A percentile compares a stretch with the other conserved stretches of the same genome.
Evolutionary conservation across 2,329 filamentous ascomycete genomes (phyloP).

Genomic region (Basipetospora chlamydospora): DNA sequence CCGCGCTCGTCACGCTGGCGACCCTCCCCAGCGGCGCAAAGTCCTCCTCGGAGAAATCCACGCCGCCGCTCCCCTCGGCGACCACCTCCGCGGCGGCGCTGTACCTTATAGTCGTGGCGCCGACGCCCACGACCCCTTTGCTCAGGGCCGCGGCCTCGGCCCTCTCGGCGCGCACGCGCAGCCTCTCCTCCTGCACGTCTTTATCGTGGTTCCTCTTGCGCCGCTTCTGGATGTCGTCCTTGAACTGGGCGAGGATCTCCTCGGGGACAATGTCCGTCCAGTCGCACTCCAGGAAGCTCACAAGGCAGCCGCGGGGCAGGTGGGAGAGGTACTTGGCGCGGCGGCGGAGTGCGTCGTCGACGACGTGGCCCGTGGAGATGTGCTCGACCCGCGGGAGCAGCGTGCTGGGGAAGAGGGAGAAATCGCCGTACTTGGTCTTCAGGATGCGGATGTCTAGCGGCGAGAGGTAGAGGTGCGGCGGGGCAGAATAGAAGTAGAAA

Average conservation of each 20-base stretch:
- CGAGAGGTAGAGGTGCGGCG: constrained; percentile 79
- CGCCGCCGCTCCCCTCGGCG: constrained; percentile 28
- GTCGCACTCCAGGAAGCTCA: constrained; percentile 84
- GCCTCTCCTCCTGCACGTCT: constrained; percentile 72
- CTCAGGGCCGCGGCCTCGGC: constrained; percentile 58
- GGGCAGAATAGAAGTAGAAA: constrained; percentile 80
- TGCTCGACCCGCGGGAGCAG: constrained; percentile 79
- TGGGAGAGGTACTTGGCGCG: constrained; percentile 78
- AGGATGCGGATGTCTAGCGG: constrained; percentile 85
- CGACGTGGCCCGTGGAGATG: constrained; percentile 73
- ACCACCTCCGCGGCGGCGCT: constrained; percentile 18
- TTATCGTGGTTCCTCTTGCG: constrained; percentile 71
- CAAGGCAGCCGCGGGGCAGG: constrained; percentile 78
- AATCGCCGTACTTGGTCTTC: constrained; percentile 76
- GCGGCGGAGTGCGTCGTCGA: constrained; percentile 73
- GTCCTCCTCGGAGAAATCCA: constrained; percentile 14
- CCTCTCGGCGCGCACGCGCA: constrained; percentile 67
- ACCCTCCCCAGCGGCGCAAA: background rate
- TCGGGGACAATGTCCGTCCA: constrained; percentile 80
- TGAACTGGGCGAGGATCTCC: constrained; percentile 61
- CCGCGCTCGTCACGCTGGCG: too few relatives aligned
- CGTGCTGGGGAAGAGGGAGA: constrained; percentile 68
- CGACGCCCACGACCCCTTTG: constrained; percentile 28
- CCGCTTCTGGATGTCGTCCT: constrained; percentile 60
- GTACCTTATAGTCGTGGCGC: too few relatives aligned